These are phyloP conservation scores for Chytriomyces sp. DNA, from an alignment of 192 early-diverging fungal species.

Conservation along the genomic window DNA sequence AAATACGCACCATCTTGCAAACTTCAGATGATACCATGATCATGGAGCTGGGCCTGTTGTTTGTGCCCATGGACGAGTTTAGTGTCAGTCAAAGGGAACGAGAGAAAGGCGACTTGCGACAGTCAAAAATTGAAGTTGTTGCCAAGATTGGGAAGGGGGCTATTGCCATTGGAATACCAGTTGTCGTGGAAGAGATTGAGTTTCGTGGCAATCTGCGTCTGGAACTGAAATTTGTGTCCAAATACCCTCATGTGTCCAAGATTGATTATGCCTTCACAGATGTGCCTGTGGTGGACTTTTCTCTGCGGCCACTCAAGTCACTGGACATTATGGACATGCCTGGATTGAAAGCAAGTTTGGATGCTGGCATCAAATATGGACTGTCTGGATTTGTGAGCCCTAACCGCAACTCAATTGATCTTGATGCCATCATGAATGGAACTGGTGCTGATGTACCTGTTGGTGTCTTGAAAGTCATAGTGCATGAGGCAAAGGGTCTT, in stretches of 20 bases:
- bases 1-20: conserved; percentile 38
- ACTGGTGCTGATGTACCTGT: conserved; percentile 66
- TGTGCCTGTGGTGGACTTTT: conserved; percentile 85
- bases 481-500: conserved; percentile 79
- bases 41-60: conserved; percentile 90
- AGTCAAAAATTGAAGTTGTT: conserved; percentile 85
- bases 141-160: conserved; percentile 84
- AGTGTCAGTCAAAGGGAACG: conserved; percentile 35
- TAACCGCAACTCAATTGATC: conserved; percentile 75
- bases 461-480: conserved; percentile 81
- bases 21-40: conserved; percentile 53
- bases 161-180: conserved; percentile 80
- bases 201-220: conserved; percentile 73
- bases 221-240: conserved; percentile 80
- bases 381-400: conserved; percentile 48
- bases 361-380: conserved; percentile 19
- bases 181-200: conserved; percentile 83
- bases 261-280: conserved; percentile 85
- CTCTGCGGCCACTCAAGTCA: conserved; percentile 77
- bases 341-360: conserved; percentile 71
- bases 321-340: conserved; percentile 85
- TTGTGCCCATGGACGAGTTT: conserved; percentile 80
- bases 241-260: conserved; percentile 85
- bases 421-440: conserved; percentile 77
- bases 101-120: conserved; percentile 50